These are phyloP conservation scores for Backusella parvicylindrica DNA, from an alignment of 192 early-diverging fungal genomes.

Conservation along the genomic window DNA sequence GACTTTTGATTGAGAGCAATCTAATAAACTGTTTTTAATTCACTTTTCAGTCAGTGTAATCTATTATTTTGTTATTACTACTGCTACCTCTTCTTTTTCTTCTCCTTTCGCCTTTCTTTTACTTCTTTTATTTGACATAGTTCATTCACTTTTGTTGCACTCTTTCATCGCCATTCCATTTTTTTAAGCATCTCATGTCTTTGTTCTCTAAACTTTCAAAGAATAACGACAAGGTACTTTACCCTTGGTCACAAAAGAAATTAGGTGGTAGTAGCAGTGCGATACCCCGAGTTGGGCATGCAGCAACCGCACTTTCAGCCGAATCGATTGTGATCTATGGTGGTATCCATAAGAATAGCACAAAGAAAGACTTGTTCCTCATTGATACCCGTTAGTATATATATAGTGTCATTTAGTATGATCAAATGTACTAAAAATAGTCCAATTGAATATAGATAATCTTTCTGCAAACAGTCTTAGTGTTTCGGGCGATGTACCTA, in stretches of 20 bases:
- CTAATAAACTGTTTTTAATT: no score
- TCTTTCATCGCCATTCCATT: not conserved
- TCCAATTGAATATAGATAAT: conserved; percentile 10
- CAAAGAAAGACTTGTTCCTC: conserved; percentile 25
- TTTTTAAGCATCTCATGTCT: conserved; percentile 20
- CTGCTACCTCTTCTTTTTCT: no score
- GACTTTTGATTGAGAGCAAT: no score
- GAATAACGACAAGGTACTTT: conserved; percentile 24
- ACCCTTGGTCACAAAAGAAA: conserved; percentile 34
- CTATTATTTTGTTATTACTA: no score
- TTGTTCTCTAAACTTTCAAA: conserved; percentile 31
- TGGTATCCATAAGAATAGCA: conserved; percentile 22
- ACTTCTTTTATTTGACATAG: not conserved
- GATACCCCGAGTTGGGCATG: conserved; percentile 28
- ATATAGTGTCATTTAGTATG: not conserved
- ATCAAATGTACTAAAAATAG: not conserved
- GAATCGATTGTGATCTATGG: conserved; percentile 18
- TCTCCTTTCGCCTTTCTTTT: no score
- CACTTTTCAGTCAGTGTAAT: no score
- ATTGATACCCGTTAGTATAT: conserved; percentile 27
- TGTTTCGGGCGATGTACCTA: conserved; percentile 41
- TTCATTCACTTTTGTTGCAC: not conserved
- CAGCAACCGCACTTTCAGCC: conserved; percentile 10
- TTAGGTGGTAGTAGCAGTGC: conserved; percentile 2
- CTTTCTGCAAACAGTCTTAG: conserved; percentile 24